A percentile compares a stretch with the other conserved stretches of the same genome.
Evolutionary conservation across 495 filamentous ascomycete genomes (phyloP).

Genomic region (Trichoderma parareesei): DNA sequence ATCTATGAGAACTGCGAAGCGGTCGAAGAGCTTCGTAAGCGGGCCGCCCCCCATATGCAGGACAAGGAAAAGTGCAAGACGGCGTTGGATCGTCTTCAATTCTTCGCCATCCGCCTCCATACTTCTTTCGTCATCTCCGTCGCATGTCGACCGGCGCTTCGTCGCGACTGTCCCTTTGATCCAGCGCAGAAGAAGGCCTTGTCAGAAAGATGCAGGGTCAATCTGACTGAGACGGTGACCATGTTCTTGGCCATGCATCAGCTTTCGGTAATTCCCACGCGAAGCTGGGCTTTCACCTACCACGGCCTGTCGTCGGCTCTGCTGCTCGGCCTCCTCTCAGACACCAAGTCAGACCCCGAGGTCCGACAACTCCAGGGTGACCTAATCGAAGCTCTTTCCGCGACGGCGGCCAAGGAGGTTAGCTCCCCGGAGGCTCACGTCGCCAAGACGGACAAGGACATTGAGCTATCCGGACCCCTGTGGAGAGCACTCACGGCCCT

Average conservation of each 20-base stretch:
- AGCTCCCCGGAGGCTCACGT: constrained; percentile 38
- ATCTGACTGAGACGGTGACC: constrained; percentile 56
- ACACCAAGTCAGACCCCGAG: constrained; percentile 48
- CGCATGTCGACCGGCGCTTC: constrained; percentile 45
- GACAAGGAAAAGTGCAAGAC: constrained; percentile 46
- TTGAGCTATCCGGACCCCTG: constrained; percentile 46
- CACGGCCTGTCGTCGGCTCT: constrained; percentile 58
- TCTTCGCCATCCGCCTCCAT: constrained; percentile 46
- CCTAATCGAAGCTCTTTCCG: constrained; percentile 46
- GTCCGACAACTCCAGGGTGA: constrained; percentile 48
- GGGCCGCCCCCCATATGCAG: constrained; percentile 33
- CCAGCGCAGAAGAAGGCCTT: constrained; percentile 36
- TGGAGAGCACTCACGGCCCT: constrained; percentile 45
- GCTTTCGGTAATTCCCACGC: constrained; percentile 53
- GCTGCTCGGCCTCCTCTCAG: constrained; percentile 55
- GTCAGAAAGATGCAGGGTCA: constrained; percentile 50
- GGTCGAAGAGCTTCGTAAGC: constrained; percentile 40
- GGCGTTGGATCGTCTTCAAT: constrained; percentile 44
- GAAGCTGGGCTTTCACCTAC: constrained; percentile 60
- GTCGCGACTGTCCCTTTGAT: constrained; percentile 33
- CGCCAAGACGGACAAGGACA: constrained; percentile 41
- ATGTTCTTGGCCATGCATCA: constrained; percentile 63
- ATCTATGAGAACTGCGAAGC: constrained; percentile 40
- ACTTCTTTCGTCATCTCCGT: constrained; percentile 49
- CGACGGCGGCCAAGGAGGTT: constrained; percentile 45